These are phyloP conservation scores for Osmozyma mogii DNA, from an alignment of 805 yeast genomes.

Conservation along the genomic window DNA sequence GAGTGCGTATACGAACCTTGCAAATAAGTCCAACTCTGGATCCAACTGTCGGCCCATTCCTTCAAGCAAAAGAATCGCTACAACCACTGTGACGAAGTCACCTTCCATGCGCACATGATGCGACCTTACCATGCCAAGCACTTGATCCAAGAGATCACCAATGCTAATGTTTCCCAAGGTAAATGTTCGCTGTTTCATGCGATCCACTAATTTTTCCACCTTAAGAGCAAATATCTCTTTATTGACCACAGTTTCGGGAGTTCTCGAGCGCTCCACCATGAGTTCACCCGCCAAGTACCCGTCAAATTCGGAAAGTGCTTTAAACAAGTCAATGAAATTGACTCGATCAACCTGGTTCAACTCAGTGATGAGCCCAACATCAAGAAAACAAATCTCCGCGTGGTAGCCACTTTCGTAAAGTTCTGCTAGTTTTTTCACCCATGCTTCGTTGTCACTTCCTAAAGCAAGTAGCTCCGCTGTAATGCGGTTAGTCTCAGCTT, in stretches of 20 bases:
- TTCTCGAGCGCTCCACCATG: constrained; percentile 89
- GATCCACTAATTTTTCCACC: constrained; percentile 74
- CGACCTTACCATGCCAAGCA: constrained; percentile 80
- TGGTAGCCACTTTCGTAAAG: constrained; percentile 53
- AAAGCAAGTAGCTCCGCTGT: constrained; percentile 32
- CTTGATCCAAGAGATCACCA: constrained; percentile 82
- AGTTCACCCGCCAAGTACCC: constrained; percentile 93
- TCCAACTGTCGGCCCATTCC: constrained; percentile 94
- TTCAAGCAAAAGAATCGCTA: constrained; percentile 82
- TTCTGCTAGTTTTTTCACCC: constrained; percentile 39
- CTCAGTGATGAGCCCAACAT: constrained; percentile 91
- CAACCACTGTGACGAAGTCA: constrained; percentile 91
- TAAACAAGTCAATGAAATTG: constrained; percentile 84
- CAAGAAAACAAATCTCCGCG: constrained; percentile 86
- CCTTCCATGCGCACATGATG: constrained; percentile 98
- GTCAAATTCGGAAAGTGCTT: constrained; percentile 82
- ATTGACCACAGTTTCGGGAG: constrained; percentile 87
- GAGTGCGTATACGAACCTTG: constrained; percentile 72
- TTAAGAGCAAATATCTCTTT: constrained; percentile 80
- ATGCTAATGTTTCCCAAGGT: constrained; percentile 87
- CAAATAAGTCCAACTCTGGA: constrained; percentile 88
- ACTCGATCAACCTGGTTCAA: constrained; percentile 67
- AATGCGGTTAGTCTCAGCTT: constrained; percentile 38
- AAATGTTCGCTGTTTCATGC: constrained; percentile 81
- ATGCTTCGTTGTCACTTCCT: constrained; percentile 27